Base-by-base conservation (phyloP, 345 rosid species). In the Citropsis articulata region DNA sequence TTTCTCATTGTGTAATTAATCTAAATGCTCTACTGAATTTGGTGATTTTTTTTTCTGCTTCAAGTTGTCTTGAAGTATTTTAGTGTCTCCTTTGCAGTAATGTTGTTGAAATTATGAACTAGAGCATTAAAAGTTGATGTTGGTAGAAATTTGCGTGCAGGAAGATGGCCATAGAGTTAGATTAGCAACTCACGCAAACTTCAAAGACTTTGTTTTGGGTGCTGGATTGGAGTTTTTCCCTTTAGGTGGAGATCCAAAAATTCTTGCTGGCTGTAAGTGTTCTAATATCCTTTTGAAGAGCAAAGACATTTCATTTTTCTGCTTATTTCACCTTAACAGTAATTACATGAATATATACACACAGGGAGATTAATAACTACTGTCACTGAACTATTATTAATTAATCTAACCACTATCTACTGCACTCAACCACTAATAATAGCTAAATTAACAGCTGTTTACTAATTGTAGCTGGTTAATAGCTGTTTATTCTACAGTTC, bases 161-260 rank as follows among this genome's bases (percentile, higher is more conserved):
- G 91, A 88, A 84, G 66, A 68, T 80, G 93, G 93, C 66, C 93
- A 90, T 80, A 87, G 93, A 75, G 90, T 90, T 60, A 88, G 93
- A 84, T 78, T 90, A 61, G 93, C 93, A 30, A 90, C 93, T 85
- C 93, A 88, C 36, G 21, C 85, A 71, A 90, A 90, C 83, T 90
- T 90, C 81, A 83, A 87, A 78, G 93, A 90, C 62, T 90, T 90
- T 79, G 93, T 90, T 79, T 31, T 87, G 85, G 83, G 83, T 6
- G 86, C 93, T 28, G 93, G 93, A 27, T 80, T 90, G 86, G 93
- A 90, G 84, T 90, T 90, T 78, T 90, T 72, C 33, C 89, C 93
- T 35, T 75, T 90, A 69, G 91, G 91, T 27, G 93, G 93, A 80
- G 93, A 90, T 82, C 91, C 93, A n/a, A 90, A 90, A 81, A 84